phyloP scores from a whole-genome alignment of 257 asterid genomes.

The Rauvolfia tetraphylla region DNA sequence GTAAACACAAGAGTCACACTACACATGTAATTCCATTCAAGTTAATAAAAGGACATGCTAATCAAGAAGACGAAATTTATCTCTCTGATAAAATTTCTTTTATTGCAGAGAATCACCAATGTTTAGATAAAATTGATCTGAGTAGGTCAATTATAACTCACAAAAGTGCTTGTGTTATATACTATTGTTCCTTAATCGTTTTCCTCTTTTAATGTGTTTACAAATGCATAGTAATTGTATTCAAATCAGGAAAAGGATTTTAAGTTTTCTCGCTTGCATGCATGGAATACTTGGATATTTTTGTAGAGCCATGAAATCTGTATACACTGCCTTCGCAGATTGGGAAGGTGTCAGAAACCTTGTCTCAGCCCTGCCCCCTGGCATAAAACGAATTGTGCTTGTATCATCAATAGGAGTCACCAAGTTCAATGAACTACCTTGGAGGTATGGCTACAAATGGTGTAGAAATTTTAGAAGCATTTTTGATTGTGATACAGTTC shows the following conservation, averaged over 20 bases:
- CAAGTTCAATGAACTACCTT: conserved; percentile 78
- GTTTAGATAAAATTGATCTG: not conserved
- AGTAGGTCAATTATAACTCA: not conserved
- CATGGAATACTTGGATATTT: not conserved
- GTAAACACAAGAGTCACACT: not conserved
- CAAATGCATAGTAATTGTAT: not conserved
- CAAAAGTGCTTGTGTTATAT: not conserved
- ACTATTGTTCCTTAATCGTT: not conserved
- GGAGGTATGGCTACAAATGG: conserved; percentile 57
- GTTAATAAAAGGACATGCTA: no score
- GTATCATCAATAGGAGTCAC: conserved; percentile 96
- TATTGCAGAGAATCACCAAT: not conserved
- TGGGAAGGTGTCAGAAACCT: conserved; percentile 98
- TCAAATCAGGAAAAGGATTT: not conserved
- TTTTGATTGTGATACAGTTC: not conserved
- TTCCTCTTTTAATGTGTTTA: not conserved
- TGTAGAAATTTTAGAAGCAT: not conserved
- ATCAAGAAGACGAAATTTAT: not conserved
- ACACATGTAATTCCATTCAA: not conserved
- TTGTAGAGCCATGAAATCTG: not conserved
- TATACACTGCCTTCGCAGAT: conserved; percentile 40
- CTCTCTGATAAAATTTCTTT: not conserved
- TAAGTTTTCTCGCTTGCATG: not conserved
- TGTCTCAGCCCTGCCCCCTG: conserved; percentile 60
- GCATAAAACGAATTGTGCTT: conserved; percentile 74